These are phyloP conservation scores for Euphrasia confusa DNA, from an alignment of 257 asterid species.

Conservation along the genomic window DNA sequence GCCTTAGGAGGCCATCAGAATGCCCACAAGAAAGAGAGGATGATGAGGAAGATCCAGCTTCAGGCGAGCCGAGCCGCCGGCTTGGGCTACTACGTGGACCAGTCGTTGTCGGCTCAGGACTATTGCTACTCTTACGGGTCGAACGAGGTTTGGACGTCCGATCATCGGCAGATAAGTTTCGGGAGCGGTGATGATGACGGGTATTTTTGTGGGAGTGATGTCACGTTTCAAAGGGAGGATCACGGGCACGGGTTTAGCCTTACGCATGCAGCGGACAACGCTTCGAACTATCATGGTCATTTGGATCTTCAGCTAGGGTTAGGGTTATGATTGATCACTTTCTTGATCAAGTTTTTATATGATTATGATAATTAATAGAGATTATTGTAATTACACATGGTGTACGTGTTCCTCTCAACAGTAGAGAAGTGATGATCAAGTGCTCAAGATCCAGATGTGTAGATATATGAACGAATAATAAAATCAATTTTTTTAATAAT, in stretches of 20 bases:
- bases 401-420: background rate
- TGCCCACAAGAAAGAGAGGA: constrained; percentile 78
- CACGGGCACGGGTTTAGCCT: constrained; percentile 31
- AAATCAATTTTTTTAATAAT: no score
- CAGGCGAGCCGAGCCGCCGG: constrained; percentile 51
- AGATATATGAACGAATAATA: background rate
- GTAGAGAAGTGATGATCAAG: background rate
- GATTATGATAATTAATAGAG: no score
- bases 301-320: constrained; percentile 64
- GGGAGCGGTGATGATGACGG: background rate
- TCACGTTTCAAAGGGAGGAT: constrained; percentile 19
- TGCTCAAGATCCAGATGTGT: background rate
- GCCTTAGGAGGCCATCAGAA: constrained; percentile 92
- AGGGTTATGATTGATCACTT: constrained; percentile 17
- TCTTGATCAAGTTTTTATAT: no score
- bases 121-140: background rate
- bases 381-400: no score
- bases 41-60: constrained; percentile 52
- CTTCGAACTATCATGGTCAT: constrained; percentile 21
- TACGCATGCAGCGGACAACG: constrained; percentile 22
- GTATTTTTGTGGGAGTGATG: background rate
- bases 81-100: constrained; percentile 30
- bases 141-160: background rate
- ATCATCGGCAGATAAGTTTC: background rate
- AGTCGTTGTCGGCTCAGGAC: background rate